Evolutionary conservation across 2,329 filamentous ascomycete species (phyloP).

Genomic region (Ascochyta lentis): DNA sequence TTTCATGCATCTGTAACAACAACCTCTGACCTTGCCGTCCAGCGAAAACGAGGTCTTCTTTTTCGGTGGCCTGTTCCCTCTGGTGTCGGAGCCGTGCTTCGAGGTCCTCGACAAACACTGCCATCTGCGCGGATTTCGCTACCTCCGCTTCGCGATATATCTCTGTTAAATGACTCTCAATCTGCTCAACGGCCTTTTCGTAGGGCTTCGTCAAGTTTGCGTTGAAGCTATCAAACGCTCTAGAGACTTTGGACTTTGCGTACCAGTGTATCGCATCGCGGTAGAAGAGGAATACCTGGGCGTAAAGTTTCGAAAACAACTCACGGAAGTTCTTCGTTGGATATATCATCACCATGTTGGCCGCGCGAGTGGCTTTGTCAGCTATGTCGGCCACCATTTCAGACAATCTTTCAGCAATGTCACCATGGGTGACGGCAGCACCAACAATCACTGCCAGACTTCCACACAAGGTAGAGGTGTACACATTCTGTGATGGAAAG

Average conservation of each 20-base stretch:
- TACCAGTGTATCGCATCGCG: neutral
- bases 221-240: neutral
- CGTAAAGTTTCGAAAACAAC: neutral
- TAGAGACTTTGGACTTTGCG: neutral
- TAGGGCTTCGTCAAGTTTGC: neutral
- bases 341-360: neutral
- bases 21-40: too few relatives aligned
- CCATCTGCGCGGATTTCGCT: neutral
- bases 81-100: too few relatives aligned
- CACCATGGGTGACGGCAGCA: slow-evolving; percentile 14
- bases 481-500: slow-evolving; percentile 13
- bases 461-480: slow-evolving; percentile 17
- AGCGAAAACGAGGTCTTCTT: too few relatives aligned
- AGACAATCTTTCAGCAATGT: slow-evolving; percentile 13
- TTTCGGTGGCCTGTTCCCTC: too few relatives aligned
- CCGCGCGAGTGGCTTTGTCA: neutral
- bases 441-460: slow-evolving; percentile 10
- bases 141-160: neutral
- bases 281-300: slow-evolving; percentile 3
- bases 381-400: slow-evolving; percentile 12
- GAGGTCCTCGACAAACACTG: too few relatives aligned
- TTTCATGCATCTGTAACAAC: too few relatives aligned
- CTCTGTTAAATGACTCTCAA: neutral
- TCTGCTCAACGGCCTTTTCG: neutral
- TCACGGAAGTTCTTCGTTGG: neutral